Conservation (phyloP, 805 yeast genomes). For the Candida vartiovaarae region DNA sequence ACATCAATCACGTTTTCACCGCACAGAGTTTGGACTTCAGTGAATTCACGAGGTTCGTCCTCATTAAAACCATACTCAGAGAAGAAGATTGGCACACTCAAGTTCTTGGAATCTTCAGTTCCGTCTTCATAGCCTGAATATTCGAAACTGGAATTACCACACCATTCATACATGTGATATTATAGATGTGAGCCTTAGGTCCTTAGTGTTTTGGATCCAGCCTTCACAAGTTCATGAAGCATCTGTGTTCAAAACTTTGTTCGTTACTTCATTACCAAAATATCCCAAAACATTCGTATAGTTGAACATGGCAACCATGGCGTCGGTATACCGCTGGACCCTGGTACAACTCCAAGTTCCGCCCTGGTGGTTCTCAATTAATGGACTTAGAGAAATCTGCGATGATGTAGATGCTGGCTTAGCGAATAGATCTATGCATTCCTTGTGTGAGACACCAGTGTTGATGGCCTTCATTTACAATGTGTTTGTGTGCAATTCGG, state of each 20-base stretch:
- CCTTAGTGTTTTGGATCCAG: constrained; percentile 75
- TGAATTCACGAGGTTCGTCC: constrained; percentile 65
- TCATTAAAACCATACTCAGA: constrained; percentile 86
- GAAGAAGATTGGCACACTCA: constrained; percentile 76
- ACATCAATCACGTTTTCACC: constrained; percentile 72
- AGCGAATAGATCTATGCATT: constrained; percentile 58
- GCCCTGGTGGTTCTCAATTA: constrained; percentile 60
- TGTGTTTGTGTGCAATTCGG: constrained; percentile 55
- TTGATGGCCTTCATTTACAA: constrained; percentile 76
- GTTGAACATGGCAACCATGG: constrained; percentile 63
- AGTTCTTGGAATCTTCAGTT: constrained; percentile 64
- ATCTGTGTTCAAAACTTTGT: constrained; percentile 62
- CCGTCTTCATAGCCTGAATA: constrained; percentile 63
- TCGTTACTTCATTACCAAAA: constrained; percentile 87
- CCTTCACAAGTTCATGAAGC: constrained; percentile 82
- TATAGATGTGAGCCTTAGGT: constrained; percentile 69
- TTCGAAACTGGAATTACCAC: constrained; percentile 65
- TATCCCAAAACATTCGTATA: constrained; percentile 78
- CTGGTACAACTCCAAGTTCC: constrained; percentile 59
- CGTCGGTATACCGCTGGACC: constrained; percentile 53
- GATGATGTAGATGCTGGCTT: constrained; percentile 82
- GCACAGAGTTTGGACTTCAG: constrained; percentile 66
- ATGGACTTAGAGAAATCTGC: constrained; percentile 70
- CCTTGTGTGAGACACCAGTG: constrained; percentile 56
- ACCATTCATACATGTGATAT: constrained; percentile 86